phyloP scores from a whole-genome alignment of 2,329 filamentous ascomycete genomes.

The Fusarium beomiforme region DNA sequence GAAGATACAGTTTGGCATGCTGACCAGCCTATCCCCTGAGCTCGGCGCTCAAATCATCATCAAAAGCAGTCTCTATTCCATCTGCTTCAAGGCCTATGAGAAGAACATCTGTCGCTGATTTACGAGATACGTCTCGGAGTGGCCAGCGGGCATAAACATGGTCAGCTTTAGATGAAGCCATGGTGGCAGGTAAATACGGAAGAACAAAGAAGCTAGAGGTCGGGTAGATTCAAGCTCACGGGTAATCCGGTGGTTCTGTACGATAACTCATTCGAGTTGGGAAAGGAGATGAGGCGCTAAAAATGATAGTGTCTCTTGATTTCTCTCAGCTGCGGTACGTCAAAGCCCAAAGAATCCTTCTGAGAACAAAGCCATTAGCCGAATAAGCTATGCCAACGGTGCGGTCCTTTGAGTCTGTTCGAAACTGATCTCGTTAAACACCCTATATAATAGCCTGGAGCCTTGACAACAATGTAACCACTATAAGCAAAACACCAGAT shows the following conservation, averaged over 20 bases:
- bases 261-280: accelerated
- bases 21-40: not conserved
- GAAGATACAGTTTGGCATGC: not conserved
- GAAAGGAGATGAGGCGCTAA: not conserved
- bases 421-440: too few species aligned
- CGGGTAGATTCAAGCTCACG: not conserved
- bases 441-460: not conserved
- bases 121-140: not conserved
- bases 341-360: not conserved
- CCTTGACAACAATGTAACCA: accelerated
- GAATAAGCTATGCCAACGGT: accelerated
- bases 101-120: not conserved
- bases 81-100: not conserved
- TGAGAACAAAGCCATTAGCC: not conserved
- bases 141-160: not conserved
- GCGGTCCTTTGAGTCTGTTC: too few species aligned
- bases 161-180: not conserved
- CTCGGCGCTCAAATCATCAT: not conserved
- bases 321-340: not conserved
- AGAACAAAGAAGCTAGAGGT: accelerated
- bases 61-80: accelerated
- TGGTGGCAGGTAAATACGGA: accelerated
- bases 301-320: accelerated
- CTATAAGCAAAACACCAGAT: not conserved
- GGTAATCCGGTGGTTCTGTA: not conserved